Percentiles rank a stretch among this genome's conserved stretches.
Evolutionary conservation across 2,329 filamentous ascomycete genomes (phyloP).

Genomic region (Fusarium mangiferae): DNA sequence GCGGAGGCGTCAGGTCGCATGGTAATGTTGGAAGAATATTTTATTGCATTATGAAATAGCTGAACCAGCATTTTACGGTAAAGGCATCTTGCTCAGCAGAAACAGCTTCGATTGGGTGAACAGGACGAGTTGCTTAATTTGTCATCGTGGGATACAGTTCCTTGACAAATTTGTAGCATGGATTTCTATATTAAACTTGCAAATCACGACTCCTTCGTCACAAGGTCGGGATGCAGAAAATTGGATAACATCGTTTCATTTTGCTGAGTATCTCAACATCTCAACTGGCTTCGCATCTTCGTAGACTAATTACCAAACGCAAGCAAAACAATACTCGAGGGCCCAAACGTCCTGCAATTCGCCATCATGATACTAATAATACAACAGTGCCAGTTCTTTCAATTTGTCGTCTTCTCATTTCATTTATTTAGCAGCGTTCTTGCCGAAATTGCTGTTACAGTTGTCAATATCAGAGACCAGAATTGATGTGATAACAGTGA

Average conservation of each 20-base stretch:
- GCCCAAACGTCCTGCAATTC: not conserved
- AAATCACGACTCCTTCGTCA: not conserved
- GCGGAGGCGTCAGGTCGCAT: slow-evolving; percentile 11
- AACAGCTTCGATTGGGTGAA: not conserved
- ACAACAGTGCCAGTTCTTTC: slow-evolving; percentile 7
- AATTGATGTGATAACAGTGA: not conserved
- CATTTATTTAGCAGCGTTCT: slow-evolving; percentile 45
- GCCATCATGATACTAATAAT: slow-evolving; percentile 2
- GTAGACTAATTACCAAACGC: slow-evolving; percentile 1
- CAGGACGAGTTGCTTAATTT: not conserved
- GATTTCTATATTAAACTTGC: too few relatives aligned
- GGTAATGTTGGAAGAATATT: not conserved
- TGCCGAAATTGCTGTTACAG: slow-evolving; percentile 47
- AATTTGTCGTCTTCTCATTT: not conserved
- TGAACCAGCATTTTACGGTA: not conserved
- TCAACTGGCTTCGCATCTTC: slow-evolving; percentile 15
- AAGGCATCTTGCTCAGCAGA: not conserved
- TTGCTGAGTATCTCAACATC: slow-evolving; percentile 22
- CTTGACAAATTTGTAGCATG: too few relatives aligned
- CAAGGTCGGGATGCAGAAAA: not conserved
- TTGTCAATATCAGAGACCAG: slow-evolving; percentile 1
- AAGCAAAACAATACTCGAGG: not conserved
- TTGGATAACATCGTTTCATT: slow-evolving; percentile 8
- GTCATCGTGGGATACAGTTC: not conserved
- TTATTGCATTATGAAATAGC: slow-evolving; percentile 1